A percentile compares a stretch with the other conserved stretches of the same genome.
Evolutionary conservation across 192 early-diverging fungal species (phyloP).

Genomic region (Hyaloraphidium curvatum): DNA sequence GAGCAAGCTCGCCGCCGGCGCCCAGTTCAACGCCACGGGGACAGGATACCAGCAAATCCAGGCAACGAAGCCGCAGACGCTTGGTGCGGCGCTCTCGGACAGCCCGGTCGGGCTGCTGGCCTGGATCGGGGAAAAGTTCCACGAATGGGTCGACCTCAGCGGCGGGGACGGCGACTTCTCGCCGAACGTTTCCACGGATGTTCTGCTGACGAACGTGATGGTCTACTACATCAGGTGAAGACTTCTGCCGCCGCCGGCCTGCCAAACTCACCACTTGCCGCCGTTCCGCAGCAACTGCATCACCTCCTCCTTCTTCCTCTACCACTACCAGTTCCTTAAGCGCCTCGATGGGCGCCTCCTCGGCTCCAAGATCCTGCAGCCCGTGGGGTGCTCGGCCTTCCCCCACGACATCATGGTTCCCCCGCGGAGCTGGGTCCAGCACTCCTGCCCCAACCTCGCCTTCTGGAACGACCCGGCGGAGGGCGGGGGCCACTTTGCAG

Average conservation of each 20-base stretch:
- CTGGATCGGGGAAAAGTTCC: conserved; percentile 31
- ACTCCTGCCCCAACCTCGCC: conserved; percentile 5
- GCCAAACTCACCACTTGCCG: too few relatives aligned
- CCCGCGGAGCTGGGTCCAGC: conserved; percentile 13
- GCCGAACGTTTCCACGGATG: conserved; percentile 17
- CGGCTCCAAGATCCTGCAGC: conserved; percentile 3
- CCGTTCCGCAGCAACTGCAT: conserved; percentile 39
- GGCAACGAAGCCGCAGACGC: conserved; percentile 30
- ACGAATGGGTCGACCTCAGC: conserved; percentile 4
- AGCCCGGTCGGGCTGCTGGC: conserved; percentile 23
- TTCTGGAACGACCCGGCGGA: neutral
- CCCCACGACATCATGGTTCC: conserved; percentile 27
- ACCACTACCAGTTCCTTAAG: conserved; percentile 24
- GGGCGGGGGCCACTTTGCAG: conserved; percentile 34
- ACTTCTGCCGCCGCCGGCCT: too few relatives aligned
- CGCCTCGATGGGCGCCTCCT: too few relatives aligned
- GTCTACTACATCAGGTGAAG: conserved; percentile 27
- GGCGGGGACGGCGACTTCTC: conserved; percentile 5
- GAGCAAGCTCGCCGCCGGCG: neutral
- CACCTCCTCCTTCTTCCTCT: conserved; percentile 37
- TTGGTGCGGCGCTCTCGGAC: conserved; percentile 20
- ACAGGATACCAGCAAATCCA: conserved; percentile 29
- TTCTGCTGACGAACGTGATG: conserved; percentile 28
- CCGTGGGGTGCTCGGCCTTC: conserved; percentile 26
- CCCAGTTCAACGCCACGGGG: conserved; percentile 5